Evolutionary conservation across 805 yeast species (phyloP).

Genomic region (Ogataea methanolica): DNA sequence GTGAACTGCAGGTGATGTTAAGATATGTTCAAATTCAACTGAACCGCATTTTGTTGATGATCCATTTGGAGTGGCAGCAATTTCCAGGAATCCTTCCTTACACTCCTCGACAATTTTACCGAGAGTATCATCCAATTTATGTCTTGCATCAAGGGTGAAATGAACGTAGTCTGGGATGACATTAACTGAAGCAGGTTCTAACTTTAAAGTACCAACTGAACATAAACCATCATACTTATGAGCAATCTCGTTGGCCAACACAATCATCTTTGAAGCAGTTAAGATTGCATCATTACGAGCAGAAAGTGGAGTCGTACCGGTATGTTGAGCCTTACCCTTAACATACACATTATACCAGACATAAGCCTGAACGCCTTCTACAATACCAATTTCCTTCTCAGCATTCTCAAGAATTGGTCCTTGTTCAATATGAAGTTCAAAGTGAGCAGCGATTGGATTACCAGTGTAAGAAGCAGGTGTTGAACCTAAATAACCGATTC

Average conservation of each 20-base stretch:
- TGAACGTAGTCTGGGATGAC: conserved; percentile 61
- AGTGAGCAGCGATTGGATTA: conserved; percentile 62
- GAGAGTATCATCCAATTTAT: conserved; percentile 41
- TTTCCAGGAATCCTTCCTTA: conserved; percentile 32
- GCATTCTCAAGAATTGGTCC: conserved; percentile 65
- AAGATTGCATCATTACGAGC: conserved; percentile 59
- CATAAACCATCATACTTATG: conserved; percentile 46
- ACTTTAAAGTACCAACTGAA: conserved; percentile 53
- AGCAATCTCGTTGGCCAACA: conserved; percentile 53
- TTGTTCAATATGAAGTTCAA: conserved; percentile 73
- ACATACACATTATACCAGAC: conserved; percentile 57
- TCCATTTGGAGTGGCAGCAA: conserved; percentile 33
- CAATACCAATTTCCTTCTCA: conserved; percentile 56
- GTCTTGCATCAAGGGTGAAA: conserved; percentile 60
- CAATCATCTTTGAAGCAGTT: conserved; percentile 54
- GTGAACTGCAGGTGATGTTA: conserved; percentile 51
- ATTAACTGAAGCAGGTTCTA: conserved; percentile 59
- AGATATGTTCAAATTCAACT: conserved; percentile 39
- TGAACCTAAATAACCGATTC: conserved; percentile 62
- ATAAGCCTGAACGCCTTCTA: conserved; percentile 62
- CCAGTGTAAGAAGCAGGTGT: conserved; percentile 41
- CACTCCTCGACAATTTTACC: conserved; percentile 34
- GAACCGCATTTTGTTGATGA: conserved; percentile 26
- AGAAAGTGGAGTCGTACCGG: conserved; percentile 68
- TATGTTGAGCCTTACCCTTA: conserved; percentile 62